phyloP scores from a whole-genome alignment of 139 green algal genomes.

The Asterochloris erici region DNA sequence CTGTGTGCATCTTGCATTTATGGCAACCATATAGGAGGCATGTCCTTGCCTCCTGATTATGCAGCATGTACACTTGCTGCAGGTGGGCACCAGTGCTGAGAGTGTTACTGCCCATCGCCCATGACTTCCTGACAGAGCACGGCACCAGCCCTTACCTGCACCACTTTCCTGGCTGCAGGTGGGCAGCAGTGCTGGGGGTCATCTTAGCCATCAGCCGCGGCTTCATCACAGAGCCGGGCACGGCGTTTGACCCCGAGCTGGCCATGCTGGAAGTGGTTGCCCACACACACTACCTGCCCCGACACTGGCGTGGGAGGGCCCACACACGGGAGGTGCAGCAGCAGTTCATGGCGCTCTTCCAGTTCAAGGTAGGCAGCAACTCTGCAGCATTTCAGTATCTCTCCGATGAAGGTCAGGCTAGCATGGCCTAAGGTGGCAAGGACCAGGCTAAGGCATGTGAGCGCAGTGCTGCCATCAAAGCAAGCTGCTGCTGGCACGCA shows the following conservation, averaged over 20 bases:
- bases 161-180: constrained; percentile 32
- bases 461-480: too few relatives aligned
- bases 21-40: not conserved
- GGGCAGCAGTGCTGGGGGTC: constrained; percentile 69
- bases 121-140: too few relatives aligned
- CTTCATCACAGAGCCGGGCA: constrained; percentile 58
- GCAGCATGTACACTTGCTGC: too few relatives aligned
- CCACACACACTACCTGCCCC: constrained; percentile 91
- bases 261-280: constrained; percentile 75
- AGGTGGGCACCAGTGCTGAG: too few relatives aligned
- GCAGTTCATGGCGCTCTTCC: constrained; percentile 82
- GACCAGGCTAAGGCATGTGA: too few relatives aligned
- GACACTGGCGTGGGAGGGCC: constrained; percentile 63
- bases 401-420: not conserved
- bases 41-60: not conserved
- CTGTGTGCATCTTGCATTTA: not conserved
- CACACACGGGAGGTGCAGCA: constrained; percentile 79
- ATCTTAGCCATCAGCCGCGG: constrained; percentile 62
- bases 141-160: too few relatives aligned
- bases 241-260: constrained; percentile 78
- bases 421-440: too few relatives aligned
- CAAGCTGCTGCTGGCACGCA: too few relatives aligned
- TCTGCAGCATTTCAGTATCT: not conserved
- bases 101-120: too few relatives aligned
- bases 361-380: constrained; percentile 56